Percentiles rank a stretch among this genome's conserved stretches.
These are phyloP conservation scores for Fusarium staphyleae DNA, from an alignment of 2,329 filamentous ascomycete genomes.

Conservation along the genomic window DNA sequence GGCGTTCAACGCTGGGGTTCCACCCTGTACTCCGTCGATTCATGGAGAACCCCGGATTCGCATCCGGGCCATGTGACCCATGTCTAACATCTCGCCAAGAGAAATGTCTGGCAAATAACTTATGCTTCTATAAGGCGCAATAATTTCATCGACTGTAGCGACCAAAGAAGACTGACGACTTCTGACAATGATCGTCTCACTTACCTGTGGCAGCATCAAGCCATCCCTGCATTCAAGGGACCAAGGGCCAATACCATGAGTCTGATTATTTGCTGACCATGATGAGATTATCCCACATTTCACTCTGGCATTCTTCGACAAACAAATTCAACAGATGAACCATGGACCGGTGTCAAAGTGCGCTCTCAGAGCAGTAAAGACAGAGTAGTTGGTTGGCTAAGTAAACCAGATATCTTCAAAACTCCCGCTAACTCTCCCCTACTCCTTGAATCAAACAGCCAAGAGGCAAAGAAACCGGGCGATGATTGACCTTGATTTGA, in stretches of 20 bases:
- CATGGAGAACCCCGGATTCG: not conserved
- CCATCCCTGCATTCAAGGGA: conserved; percentile 3
- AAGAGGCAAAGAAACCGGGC: not conserved
- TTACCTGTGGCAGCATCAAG: not conserved
- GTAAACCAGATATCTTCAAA: conserved; percentile 16
- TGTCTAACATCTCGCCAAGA: not conserved
- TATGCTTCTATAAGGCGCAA: no score
- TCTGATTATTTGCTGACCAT: conserved; percentile 23
- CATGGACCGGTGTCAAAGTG: not conserved
- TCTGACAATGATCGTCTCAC: not conserved
- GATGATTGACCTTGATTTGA: not conserved
- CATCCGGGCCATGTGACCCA: not conserved
- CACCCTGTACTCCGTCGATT: no score
- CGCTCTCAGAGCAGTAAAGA: not conserved
- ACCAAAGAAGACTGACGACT: no score
- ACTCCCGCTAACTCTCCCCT: conserved; percentile 25
- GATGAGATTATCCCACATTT: conserved; percentile 2
- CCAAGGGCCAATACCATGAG: conserved; percentile 20
- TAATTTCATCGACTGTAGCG: no score
- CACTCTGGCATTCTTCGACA: not conserved
- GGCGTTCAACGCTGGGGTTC: not conserved
- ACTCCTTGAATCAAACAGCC: not conserved
- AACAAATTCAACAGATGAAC: not conserved
- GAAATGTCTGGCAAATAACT: not conserved
- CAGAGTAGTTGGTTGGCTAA: not conserved